These are phyloP conservation scores for Pythium monospermum DNA, from an alignment of 352 stramenopile genomes.

Conservation along the genomic window DNA sequence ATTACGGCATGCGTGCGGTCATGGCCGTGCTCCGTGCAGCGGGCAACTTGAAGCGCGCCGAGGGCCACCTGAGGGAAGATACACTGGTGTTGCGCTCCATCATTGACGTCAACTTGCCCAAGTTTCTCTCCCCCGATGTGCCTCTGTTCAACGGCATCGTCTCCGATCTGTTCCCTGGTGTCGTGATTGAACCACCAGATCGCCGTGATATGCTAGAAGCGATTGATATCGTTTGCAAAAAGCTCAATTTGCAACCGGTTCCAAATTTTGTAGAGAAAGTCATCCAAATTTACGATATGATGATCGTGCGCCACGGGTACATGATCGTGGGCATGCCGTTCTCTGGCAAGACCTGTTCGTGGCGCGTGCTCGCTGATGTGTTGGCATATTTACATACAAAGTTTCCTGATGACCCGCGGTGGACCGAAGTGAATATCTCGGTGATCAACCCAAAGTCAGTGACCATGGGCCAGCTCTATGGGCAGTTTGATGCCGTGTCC, in stretches of 20 bases:
- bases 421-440: slow-evolving; percentile 66
- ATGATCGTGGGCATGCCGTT: slow-evolving; percentile 95
- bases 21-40: slow-evolving; percentile 92
- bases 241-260: slow-evolving; percentile 83
- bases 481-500: slow-evolving; percentile 92
- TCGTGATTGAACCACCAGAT: slow-evolving; percentile 86
- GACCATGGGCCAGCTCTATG: slow-evolving; percentile 92
- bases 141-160: slow-evolving; percentile 94
- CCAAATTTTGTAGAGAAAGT: slow-evolving; percentile 91
- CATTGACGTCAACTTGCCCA: slow-evolving; percentile 93
- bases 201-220: slow-evolving; percentile 78
- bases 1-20: slow-evolving; percentile 94
- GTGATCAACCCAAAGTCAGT: slow-evolving; percentile 94
- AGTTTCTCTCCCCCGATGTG: slow-evolving; percentile 91
- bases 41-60: slow-evolving; percentile 86
- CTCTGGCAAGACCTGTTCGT: slow-evolving; percentile 91
- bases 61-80: slow-evolving; percentile 78
- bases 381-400: slow-evolving; percentile 69
- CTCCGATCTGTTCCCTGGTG: slow-evolving; percentile 91
- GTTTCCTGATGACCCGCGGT: slow-evolving; percentile 62
- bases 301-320: slow-evolving; percentile 94
- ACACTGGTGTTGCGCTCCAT: slow-evolving; percentile 90
- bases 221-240: slow-evolving; percentile 76
- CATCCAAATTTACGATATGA: slow-evolving; percentile 96
- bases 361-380: slow-evolving; percentile 87